phyloP scores from a whole-genome alignment of 257 asterid species.

The Plectranthus barbatus region DNA sequence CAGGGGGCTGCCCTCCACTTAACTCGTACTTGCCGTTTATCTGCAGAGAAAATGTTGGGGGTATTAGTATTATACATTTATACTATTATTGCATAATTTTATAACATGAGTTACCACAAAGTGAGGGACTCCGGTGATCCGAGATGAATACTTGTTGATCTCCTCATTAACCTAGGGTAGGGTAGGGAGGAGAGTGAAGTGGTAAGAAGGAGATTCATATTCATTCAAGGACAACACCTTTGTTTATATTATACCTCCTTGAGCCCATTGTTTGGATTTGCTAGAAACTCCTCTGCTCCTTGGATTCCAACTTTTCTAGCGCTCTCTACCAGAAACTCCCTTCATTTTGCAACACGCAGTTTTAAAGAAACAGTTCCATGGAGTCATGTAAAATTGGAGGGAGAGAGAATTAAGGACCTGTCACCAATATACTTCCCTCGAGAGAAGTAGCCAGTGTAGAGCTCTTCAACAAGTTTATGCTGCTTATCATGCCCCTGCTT shows the following conservation, averaged over 20 bases:
- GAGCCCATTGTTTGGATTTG: slow-evolving; percentile 59
- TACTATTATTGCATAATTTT: too few relatives aligned
- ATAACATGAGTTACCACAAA: slow-evolving; percentile 56
- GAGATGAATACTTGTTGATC: slow-evolving; percentile 31
- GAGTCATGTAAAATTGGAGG: too few relatives aligned
- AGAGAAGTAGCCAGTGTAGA: slow-evolving; percentile 53
- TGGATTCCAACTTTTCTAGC: slow-evolving; percentile 65
- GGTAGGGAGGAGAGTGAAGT: background rate
- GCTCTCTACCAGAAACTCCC: slow-evolving; percentile 56
- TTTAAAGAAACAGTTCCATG: too few relatives aligned
- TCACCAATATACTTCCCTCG: slow-evolving; percentile 60
- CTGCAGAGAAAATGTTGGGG: slow-evolving; percentile 10
- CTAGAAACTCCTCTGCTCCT: slow-evolving; percentile 80
- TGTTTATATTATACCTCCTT: slow-evolving; percentile 60
- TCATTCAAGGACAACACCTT: background rate
- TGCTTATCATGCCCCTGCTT: slow-evolving; percentile 36
- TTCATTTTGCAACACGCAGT: slow-evolving; percentile 6
- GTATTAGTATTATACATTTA: background rate
- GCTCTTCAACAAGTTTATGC: slow-evolving; percentile 58
- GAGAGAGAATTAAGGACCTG: too few relatives aligned
- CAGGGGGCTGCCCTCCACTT: slow-evolving; percentile 72
- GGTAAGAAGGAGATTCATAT: too few relatives aligned
- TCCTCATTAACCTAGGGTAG: slow-evolving; percentile 41
- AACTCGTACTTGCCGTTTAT: slow-evolving; percentile 49
- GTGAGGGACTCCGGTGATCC: slow-evolving; percentile 51